Evolutionary conservation across 306 rosid species (phyloP), one percentile per base, ranked within the genome.

Genomic region (Psophocarpus tetragonolobus): DNA sequence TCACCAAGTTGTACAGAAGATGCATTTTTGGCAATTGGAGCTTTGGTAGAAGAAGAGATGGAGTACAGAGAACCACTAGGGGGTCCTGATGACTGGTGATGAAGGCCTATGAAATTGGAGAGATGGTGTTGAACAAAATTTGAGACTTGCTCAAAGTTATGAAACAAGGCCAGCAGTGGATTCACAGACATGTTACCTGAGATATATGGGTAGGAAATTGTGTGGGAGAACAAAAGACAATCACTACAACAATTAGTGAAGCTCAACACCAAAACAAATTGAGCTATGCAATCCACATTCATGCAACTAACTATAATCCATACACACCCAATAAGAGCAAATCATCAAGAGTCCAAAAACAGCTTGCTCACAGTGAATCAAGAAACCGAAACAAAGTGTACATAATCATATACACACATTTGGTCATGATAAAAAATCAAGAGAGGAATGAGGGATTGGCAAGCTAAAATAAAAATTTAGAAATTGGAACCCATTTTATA

Each of bases 91-190:
- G 77, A 51, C 27, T 69, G 74, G 35, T 18, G 82, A 68, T 83
- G 84, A 68, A 68, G 80, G 66, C 78, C 76, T 2, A 81, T 35
- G 53, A 91, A 82, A 77, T 82, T 87, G 5, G 84, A 87, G 67
- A 92, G 73, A 42, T 82, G 91, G 75, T 83, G 84, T 76, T 90
- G 94, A 75, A 94, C 77, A 71, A 88, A 83, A 73, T 8, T 87
- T 7, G 97, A 84, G 67, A 89, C 78, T 61, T 80, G 85, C 62
- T 88, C 85, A 39, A 90, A 73, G 68, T 76, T 75, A 67, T 87
- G 81, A 60, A 80, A n/a, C 56, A 94, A 74, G 39, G 71, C 75
- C 73, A 84, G 83, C 21, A 90, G 73, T 42, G 93, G 94, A 64
- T 84, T 87, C 77, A 78, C 96, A 14, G 91, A 74, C 98, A 91